Evolutionary conservation across 768 basidiomycete species (phyloP), one percentile per base, ranked within the genome.

Genomic region (Imleria badia): DNA sequence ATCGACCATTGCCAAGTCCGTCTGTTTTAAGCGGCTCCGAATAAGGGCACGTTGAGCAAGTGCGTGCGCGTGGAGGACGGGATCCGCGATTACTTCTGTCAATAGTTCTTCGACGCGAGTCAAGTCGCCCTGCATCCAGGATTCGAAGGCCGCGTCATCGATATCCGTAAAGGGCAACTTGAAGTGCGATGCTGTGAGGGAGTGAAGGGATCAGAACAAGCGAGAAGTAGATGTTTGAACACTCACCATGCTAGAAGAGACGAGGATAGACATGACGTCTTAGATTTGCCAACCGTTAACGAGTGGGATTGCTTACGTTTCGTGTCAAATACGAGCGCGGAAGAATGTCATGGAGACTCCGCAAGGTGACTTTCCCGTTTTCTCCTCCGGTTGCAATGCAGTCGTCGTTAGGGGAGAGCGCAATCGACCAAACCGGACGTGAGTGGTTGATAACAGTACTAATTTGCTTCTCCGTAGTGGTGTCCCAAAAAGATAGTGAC

Each of bases 1-100:
- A 31, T 60, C 59, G 5, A 45, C 40, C 14, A 53, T 22, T 8
- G 56, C 56, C n/a, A n/a, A n/a, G n/a, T n/a, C n/a, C n/a, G n/a
- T n/a, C n/a, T n/a, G n/a, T n/a, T n/a, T n/a, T n/a, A n/a, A n/a
- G n/a, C n/a, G n/a, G n/a, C n/a, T n/a, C n/a, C n/a, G n/a, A n/a
- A n/a, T n/a, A n/a, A n/a, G 20, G 3, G 55, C 29, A 1, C 46
- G 58, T 5, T 44, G 40, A 26, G 58, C 58, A 1, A 52, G 58
- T 20, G 50, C 22, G 5, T 13, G 33, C 15, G 59, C 26, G 17
- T n/a, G 43, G 11, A 43, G 35, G 22, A 20, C 33, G 1, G 20
- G 26, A 3, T 13, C 34, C 15, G 2, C 0, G 11, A 58, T 31
- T 0, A 50, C 51, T 30, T 50, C 19, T 3, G 26, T 22, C 40